Base-by-base conservation (phyloP, 1,139 yeast genomes). In the Saccharomyces hybrid region DNA sequence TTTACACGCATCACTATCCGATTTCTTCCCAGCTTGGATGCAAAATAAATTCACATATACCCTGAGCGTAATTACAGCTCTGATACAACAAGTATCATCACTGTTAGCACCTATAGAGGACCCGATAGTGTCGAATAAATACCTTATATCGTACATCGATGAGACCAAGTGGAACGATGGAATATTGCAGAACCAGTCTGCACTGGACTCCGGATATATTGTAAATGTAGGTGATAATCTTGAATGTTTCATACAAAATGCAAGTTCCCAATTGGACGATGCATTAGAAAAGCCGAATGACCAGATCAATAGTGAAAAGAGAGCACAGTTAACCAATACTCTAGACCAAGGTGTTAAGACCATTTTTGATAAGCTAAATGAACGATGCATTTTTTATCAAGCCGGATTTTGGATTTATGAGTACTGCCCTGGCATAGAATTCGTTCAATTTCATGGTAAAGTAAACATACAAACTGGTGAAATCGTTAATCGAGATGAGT, bases 351-450 rank as follows among this genome's bases (percentile, higher is more conserved):
- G 66, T 32, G 55, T 61, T 2, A 52, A 66, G 9, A 56, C 64
- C 47, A 69, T 77, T 28, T 51, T 69, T 26, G 61, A 65, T 9
- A 59, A 66, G 7, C 60, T 70, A 14, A 62, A 57, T 50, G 65
- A 67, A 6, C 59, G 66, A 8, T 77, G 71, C 68, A 61, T 73
- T 0, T 68, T 72, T 48, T 75, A 73, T 31, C 58, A 69, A 4
- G 72, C 75, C 13, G 83, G 80, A 5, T 86, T 84, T 69, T 86
- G 90, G 88, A 80, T 82, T 1, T 83, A 81, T 63, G 80, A 77
- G 1, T 78, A 78, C 56, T 83, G 88, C 61, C 78, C 74, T 59
- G 81, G 80, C 1, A 78, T 74, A 54, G 77, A 78, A 52, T 68
- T 85, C 25, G 72, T 78, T n/a, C 93, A 86, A 63, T 83, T 78